Conservation (phyloP, 805 yeast genomes). For the Candida tibetensis region DNA sequence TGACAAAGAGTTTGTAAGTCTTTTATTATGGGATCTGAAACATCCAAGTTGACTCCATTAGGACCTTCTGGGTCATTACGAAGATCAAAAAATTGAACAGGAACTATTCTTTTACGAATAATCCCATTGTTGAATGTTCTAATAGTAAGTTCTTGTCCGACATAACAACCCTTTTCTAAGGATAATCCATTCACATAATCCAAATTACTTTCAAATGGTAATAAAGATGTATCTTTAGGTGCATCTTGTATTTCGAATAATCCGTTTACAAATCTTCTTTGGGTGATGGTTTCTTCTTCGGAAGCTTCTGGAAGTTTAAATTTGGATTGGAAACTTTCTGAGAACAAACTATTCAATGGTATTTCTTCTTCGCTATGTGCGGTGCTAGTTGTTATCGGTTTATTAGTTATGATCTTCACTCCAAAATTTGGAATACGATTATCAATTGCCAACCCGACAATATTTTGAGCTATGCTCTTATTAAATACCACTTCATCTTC, state of each 20-base stretch:
- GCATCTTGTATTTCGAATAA: conserved; percentile 38
- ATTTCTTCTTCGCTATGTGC: conserved; percentile 3
- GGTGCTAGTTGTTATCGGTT: conserved; percentile 8
- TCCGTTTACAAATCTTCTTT: conserved; percentile 42
- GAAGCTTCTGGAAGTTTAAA: conserved; percentile 46
- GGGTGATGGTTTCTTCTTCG: conserved; percentile 48
- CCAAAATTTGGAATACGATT: conserved; percentile 72
- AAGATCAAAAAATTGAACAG: conserved; percentile 42
- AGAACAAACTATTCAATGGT: conserved; percentile 19
- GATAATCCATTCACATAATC: conserved; percentile 82
- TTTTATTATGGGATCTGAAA: conserved; percentile 17
- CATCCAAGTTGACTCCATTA: conserved; percentile 10
- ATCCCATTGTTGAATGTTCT: conserved; percentile 82
- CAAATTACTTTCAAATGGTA: conserved; percentile 83
- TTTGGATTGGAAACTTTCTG: conserved; percentile 17
- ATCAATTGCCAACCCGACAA: conserved; percentile 55
- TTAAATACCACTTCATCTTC: conserved; percentile 30
- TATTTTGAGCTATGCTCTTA: conserved; percentile 14
- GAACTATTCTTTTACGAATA: conserved; percentile 78
- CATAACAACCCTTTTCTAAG: conserved; percentile 90
- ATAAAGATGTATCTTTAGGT: conserved; percentile 25
- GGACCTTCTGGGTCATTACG: neutral
- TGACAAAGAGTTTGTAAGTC: conserved; percentile 12
- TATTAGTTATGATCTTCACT: conserved; percentile 42
- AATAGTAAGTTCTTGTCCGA: conserved; percentile 93